Evolutionary conservation across 2,329 filamentous ascomycete genomes (phyloP).

Genomic region (Apiospora aurea): DNA sequence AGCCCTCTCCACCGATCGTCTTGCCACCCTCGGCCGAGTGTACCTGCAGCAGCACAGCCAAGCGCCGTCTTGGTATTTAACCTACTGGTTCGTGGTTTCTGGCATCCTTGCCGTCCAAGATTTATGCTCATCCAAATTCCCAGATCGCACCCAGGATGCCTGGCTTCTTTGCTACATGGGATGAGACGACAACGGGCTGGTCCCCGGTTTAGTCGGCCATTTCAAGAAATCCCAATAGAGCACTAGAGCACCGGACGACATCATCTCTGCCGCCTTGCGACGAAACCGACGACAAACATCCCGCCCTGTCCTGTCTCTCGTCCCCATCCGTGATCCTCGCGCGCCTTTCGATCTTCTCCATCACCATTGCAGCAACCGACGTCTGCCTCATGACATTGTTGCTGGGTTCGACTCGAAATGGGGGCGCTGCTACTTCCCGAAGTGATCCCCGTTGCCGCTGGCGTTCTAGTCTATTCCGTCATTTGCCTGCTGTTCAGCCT

Average conservation of each 20-base stretch:
- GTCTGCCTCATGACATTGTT: conserved; percentile 2
- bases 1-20: conserved; percentile 14
- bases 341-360: background rate
- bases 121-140: conserved; percentile 10
- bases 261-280: background rate
- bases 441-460: conserved; percentile 42
- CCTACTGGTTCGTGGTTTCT: conserved; percentile 11
- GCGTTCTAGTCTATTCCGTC: conserved; percentile 46
- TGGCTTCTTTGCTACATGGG: conserved; percentile 18
- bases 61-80: background rate
- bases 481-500: conserved; percentile 43
- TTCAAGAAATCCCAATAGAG: conserved; percentile 1
- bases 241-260: conserved; percentile 14
- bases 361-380: background rate
- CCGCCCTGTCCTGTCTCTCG: background rate
- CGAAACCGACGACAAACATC: background rate
- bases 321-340: conserved; percentile 1
- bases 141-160: conserved; percentile 19
- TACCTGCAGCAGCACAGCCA: background rate
- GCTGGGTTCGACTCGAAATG: conserved; percentile 39
- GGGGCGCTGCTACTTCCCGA: conserved; percentile 45
- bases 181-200: conserved; percentile 19
- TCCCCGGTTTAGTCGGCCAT: conserved; percentile 8
- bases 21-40: background rate
- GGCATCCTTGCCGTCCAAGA: background rate